Conservation (phyloP, 768 basidiomycete genomes). For the Phlegmacium glaucopus region DNA sequence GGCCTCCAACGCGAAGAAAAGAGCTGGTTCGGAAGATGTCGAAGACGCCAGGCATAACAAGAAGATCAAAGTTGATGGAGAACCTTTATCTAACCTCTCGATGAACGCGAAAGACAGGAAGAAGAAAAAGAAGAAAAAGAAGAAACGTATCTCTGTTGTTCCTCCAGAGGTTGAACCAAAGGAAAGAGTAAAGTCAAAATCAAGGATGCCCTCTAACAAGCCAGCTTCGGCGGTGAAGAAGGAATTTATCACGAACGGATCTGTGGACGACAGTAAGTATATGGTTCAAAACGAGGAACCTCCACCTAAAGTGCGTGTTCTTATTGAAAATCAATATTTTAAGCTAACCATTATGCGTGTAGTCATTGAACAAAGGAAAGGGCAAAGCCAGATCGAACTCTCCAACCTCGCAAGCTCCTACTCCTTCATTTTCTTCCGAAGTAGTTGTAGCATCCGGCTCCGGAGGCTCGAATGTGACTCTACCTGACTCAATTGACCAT, state of each 20-base stretch:
- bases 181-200: conserved; percentile 1
- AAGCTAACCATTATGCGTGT: background rate
- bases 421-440: conserved; percentile 3
- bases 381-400: conserved; percentile 30
- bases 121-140: conserved; percentile 36
- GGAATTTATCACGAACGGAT: background rate
- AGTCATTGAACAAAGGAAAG: conserved; percentile 39
- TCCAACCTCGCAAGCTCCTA: conserved; percentile 6
- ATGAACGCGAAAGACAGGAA: conserved; percentile 26
- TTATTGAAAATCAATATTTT: conserved; percentile 12
- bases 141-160: conserved; percentile 33
- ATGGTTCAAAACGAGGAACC: conserved; percentile 5
- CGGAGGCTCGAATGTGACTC: background rate
- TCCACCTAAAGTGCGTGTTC: background rate
- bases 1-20: conserved; percentile 29
- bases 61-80: conserved; percentile 27
- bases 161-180: conserved; percentile 11
- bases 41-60: conserved; percentile 26
- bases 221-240: background rate
- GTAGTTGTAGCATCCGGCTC: conserved; percentile 13
- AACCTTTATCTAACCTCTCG: conserved; percentile 2
- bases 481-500: conserved; percentile 5
- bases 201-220: conserved; percentile 6
- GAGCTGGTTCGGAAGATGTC: conserved; percentile 24
- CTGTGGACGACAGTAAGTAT: background rate